phyloP scores from a whole-genome alignment of 2,329 filamentous ascomycete species.

The Cercospora beticola region DNA sequence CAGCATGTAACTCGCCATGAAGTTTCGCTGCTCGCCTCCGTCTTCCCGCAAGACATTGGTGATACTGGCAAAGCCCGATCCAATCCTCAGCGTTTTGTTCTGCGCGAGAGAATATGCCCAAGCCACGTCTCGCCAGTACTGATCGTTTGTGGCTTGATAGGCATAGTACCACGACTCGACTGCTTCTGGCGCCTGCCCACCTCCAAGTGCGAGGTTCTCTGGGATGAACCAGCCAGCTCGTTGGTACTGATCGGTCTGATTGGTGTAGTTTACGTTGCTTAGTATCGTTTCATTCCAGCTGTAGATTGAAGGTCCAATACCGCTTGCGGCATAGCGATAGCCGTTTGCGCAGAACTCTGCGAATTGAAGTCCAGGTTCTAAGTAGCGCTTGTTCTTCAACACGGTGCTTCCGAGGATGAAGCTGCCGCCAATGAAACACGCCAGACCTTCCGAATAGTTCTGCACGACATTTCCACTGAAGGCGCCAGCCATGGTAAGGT shows the following conservation, averaged over 20 bases:
- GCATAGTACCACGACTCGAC: slow-evolving; percentile 31
- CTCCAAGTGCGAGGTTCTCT: slow-evolving; percentile 28
- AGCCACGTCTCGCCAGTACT: slow-evolving; percentile 27
- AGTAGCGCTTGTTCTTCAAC: slow-evolving; percentile 64
- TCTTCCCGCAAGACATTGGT: slow-evolving; percentile 20
- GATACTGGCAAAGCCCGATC: slow-evolving; percentile 21
- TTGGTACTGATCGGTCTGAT: slow-evolving; percentile 60
- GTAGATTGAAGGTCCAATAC: slow-evolving; percentile 71
- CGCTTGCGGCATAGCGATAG: slow-evolving; percentile 66
- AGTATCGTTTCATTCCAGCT: slow-evolving; percentile 38
- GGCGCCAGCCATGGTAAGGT: slow-evolving; percentile 69
- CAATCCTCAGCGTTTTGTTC: slow-evolving; percentile 18
- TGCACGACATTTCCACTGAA: slow-evolving; percentile 51
- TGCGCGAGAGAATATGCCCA: slow-evolving; percentile 24
- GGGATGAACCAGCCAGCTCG: slow-evolving; percentile 71
- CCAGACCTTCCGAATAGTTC: slow-evolving; percentile 54
- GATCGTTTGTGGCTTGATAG: slow-evolving; percentile 25
- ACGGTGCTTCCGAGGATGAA: slow-evolving; percentile 78
- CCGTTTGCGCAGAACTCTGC: slow-evolving; percentile 72
- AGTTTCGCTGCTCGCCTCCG: slow-evolving; percentile 59
- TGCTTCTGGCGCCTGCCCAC: slow-evolving; percentile 51
- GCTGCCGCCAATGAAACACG: slow-evolving; percentile 81
- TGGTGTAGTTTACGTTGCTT: slow-evolving; percentile 34
- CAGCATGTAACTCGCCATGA: slow-evolving; percentile 85
- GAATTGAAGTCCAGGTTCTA: slow-evolving; percentile 71